Percentiles rank a stretch among this genome's conserved stretches.
Evolutionary conservation across 352 stramenopile species (phyloP).

Genomic region (Pythium dissotocum): DNA sequence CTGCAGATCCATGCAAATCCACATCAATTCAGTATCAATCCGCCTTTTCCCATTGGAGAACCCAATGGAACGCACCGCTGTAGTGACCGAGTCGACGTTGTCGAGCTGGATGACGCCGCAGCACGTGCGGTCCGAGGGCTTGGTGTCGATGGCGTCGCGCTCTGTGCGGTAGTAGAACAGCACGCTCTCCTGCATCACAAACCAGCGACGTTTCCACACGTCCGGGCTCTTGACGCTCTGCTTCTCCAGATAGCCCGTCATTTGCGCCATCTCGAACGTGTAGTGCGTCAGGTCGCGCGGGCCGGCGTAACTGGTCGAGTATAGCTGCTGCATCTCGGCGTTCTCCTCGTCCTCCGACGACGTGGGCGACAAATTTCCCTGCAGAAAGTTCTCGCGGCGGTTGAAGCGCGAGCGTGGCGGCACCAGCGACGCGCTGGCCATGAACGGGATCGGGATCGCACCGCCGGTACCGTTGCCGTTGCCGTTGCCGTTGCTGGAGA

Average conservation of each 20-base stretch:
- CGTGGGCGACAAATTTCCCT: conserved; percentile 17
- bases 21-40: background rate
- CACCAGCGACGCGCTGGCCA: conserved; percentile 12
- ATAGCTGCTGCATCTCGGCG: conserved; percentile 25
- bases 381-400: conserved; percentile 27
- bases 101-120: conserved; percentile 80
- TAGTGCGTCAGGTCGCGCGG: conserved; percentile 29
- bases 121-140: conserved; percentile 55
- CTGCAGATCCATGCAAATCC: conserved; percentile 30
- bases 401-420: conserved; percentile 19
- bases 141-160: conserved; percentile 55
- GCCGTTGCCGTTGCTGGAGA: background rate
- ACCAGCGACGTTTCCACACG: conserved; percentile 81
- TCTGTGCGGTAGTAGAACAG: conserved; percentile 82
- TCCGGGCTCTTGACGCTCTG: conserved; percentile 72
- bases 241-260: conserved; percentile 83
- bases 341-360: conserved; percentile 30
- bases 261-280: conserved; percentile 49
- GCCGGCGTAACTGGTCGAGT: conserved; percentile 33
- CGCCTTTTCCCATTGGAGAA: background rate
- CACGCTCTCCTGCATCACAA: conserved; percentile 86
- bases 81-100: conserved; percentile 82
- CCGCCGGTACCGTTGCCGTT: background rate
- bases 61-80: conserved; percentile 51
- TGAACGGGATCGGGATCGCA: conserved; percentile 12